Evolutionary conservation across 768 basidiomycete genomes (phyloP), one percentile per base, ranked within the genome.

Genomic region (Panus rudis): DNA sequence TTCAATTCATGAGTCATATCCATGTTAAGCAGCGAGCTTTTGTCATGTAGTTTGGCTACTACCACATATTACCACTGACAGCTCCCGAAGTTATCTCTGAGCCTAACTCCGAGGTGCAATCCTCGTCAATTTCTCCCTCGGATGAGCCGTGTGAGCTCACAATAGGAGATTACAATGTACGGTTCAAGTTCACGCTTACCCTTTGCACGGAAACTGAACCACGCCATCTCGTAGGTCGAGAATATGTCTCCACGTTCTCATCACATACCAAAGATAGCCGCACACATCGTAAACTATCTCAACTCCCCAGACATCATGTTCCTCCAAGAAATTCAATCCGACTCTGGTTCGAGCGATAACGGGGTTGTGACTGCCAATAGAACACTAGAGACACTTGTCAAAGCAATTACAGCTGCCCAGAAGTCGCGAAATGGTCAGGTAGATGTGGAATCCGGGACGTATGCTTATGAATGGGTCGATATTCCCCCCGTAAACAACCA

Each of bases 271-370:
- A 52, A 52, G n/a, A 63, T 80, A 31, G 78, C 77, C 1, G 49
- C 59, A 11, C 80, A 81, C 49, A 79, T 81, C 39, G 69, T 63
- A 10, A 61, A 64, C 19, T 60, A 63, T 45, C 67, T 82, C 13
- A 58, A 62, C 14, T 65, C 70, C 0, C 79, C 80, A 1, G 78
- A 81, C 52, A 65, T 82, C 41, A 56, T 82, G 48, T 79, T 80
- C 56, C 49, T 82, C 6, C 79, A 82, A 59, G 80, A 82, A 51
- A 73, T 82, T 14, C 76, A 80, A 51, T 78, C 79, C 56, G 72
- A 79, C 56, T 69, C 67, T 3, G 78, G 78, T 4, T 52, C 69
- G 2, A 69, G 57, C 0, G 57, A 80, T 52, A 69, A 80, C 52
- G 79, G 79, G 16, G 67, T 67, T 4, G 74, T 78, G 34, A 63